These are phyloP conservation scores for Hanseniaspora mollemarum DNA, from an alignment of 805 yeast genomes.

Conservation along the genomic window DNA sequence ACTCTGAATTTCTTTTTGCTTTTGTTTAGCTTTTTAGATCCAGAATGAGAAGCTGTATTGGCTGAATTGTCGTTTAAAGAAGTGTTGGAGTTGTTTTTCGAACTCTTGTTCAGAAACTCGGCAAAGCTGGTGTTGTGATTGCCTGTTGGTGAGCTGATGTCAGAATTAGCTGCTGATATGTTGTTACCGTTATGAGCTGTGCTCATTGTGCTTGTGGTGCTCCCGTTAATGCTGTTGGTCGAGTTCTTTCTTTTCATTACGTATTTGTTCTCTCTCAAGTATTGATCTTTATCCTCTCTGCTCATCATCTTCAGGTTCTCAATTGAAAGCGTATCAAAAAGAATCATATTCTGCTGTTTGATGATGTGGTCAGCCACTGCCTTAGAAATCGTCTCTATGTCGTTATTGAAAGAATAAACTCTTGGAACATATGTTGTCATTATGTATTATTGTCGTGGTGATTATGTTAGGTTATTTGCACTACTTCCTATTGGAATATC, in stretches of 20 bases:
- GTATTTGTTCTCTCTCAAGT: conserved; percentile 21
- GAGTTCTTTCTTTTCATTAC: conserved; percentile 19
- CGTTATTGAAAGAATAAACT: conserved; percentile 75
- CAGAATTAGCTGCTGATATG: too few species aligned
- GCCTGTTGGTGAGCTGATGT: too few species aligned
- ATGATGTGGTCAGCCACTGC: conserved; percentile 94
- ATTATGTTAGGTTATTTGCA: not conserved
- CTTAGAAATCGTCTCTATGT: conserved; percentile 79
- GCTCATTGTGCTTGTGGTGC: conserved; percentile 5
- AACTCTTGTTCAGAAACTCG: conserved; percentile 14
- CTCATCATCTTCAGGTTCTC: conserved; percentile 21
- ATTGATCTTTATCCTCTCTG: conserved; percentile 15
- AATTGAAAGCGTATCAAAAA: conserved; percentile 19
- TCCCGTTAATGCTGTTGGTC: conserved; percentile 1
- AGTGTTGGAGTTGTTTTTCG: conserved; percentile 14
- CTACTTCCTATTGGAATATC: not conserved
- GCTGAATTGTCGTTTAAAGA: conserved; percentile 10
- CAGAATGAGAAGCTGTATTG: too few species aligned
- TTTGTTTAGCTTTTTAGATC: conserved; percentile 27
- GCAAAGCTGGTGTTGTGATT: conserved; percentile 17
- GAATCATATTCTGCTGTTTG: conserved; percentile 62
- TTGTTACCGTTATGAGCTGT: conserved; percentile 15
- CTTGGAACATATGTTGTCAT: conserved; percentile 94
- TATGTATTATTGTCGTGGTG: not conserved
- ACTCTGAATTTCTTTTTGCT: conserved; percentile 69